A percentile compares a stretch with the other conserved stretches of the same genome.
phyloP scores from a whole-genome alignment of 169 alveolate genomes.

The Plasmodium coatneyi region DNA sequence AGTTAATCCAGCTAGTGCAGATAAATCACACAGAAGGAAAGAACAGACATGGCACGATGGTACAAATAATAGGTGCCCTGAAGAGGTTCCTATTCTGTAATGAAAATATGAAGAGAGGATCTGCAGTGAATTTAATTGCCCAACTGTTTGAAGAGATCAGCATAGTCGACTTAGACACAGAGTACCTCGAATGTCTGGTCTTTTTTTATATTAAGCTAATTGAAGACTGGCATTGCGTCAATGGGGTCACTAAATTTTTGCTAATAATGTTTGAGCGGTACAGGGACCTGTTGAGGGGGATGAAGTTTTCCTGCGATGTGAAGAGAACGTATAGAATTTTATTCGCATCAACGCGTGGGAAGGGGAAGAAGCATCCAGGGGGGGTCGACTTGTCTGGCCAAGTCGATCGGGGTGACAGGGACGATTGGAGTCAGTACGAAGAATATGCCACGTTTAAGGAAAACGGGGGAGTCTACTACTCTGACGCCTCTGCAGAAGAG shows the following conservation, averaged over 20 bases:
- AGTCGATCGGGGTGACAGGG: background rate
- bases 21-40: background rate
- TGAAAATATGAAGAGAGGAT: conserved; percentile 65
- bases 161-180: background rate
- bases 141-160: conserved; percentile 14
- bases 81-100: conserved; percentile 17
- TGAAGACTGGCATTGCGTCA: conserved; percentile 71
- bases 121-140: conserved; percentile 35
- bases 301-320: background rate
- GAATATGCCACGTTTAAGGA: background rate
- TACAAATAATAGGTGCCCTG: background rate
- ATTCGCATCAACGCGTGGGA: background rate
- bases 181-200: background rate
- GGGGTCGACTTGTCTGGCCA: background rate
- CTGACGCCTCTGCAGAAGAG: background rate
- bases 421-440: background rate
- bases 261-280: conserved; percentile 29
- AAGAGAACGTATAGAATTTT: conserved; percentile 10
- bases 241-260: conserved; percentile 32
- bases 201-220: conserved; percentile 42
- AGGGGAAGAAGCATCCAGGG: background rate
- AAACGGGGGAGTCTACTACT: background rate
- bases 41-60: background rate
- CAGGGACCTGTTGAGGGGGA: background rate
- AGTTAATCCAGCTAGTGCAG: background rate